Evolutionary conservation across 768 basidiomycete species (phyloP).

Genomic region (Lactarius indigo): DNA sequence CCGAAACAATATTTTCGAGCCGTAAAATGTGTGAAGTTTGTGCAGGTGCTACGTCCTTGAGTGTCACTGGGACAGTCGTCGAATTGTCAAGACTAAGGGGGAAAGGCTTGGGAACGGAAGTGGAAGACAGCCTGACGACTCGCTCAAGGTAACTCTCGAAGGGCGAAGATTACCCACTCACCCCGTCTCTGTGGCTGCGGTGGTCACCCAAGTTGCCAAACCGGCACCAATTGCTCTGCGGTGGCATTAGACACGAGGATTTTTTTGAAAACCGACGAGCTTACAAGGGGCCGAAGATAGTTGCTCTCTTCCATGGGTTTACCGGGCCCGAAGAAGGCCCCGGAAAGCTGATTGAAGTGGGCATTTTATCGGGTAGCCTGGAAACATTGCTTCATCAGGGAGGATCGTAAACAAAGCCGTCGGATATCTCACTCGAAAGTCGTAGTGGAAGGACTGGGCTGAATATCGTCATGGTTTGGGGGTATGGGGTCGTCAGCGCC

Average conservation of each 20-base stretch:
- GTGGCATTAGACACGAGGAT: not conserved
- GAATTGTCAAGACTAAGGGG: constrained; percentile 19
- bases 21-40: not conserved
- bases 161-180: not conserved
- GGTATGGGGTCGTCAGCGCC: not conserved
- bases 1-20: constrained; percentile 18
- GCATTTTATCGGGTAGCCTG: constrained; percentile 22
- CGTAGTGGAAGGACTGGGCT: constrained; percentile 6
- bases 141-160: not conserved
- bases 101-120: constrained; percentile 3
- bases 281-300: constrained; percentile 27
- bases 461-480: constrained; percentile 10
- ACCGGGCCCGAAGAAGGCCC: constrained; percentile 6
- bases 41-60: constrained; percentile 21
- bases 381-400: not conserved
- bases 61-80: constrained; percentile 19
- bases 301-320: constrained; percentile 17
- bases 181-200: constrained; percentile 3
- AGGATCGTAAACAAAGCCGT: not conserved
- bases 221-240: constrained; percentile 18
- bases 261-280: not conserved
- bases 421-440: constrained; percentile 8
- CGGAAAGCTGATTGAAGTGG: constrained; percentile 22
- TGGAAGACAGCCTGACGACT: not conserved
- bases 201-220: constrained; percentile 3